Conservation (phyloP, 2,329 filamentous ascomycete genomes). For the Ophiostoma tasmaniense region DNA sequence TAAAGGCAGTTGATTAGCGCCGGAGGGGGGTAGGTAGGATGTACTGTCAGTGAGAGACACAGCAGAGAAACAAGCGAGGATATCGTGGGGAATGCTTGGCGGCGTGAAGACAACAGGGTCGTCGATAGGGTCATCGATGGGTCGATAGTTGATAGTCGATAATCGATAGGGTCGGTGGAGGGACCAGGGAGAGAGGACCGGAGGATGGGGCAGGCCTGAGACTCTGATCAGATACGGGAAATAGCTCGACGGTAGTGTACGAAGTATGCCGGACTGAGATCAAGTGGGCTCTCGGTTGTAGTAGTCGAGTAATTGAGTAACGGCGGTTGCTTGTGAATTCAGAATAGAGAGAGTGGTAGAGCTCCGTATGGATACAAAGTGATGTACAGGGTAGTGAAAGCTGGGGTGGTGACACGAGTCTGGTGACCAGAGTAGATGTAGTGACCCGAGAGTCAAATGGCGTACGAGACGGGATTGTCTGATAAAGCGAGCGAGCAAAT, state of each 20-base stretch:
- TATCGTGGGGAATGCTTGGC: constrained; percentile 6
- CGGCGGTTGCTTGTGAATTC: not conserved
- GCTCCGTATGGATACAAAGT: not conserved
- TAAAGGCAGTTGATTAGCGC: constrained; percentile 1
- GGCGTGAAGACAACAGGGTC: not conserved
- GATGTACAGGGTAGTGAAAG: not conserved
- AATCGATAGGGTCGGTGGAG: constrained; percentile 1
- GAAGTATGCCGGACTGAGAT: not conserved
- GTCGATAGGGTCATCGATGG: not conserved
- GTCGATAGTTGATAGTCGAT: not conserved
- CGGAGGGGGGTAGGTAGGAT: not conserved
- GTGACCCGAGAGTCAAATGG: not conserved
- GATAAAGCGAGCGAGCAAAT: not conserved
- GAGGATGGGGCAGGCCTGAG: not conserved
- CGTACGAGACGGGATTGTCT: not conserved
- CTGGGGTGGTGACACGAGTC: not conserved
- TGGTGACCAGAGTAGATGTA: not conserved
- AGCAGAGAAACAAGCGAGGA: not conserved
- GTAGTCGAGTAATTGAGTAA: not conserved
- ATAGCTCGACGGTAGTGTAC: constrained; percentile 2
- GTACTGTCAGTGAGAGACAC: not conserved
- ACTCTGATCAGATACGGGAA: not conserved
- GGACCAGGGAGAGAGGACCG: not conserved
- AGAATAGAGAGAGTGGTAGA: not conserved
- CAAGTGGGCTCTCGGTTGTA: not conserved